Percentiles rank a stretch among this genome's conserved stretches.
Evolutionary conservation across 441 rosid genomes (phyloP).

Genomic region (Melastoma candidum): DNA sequence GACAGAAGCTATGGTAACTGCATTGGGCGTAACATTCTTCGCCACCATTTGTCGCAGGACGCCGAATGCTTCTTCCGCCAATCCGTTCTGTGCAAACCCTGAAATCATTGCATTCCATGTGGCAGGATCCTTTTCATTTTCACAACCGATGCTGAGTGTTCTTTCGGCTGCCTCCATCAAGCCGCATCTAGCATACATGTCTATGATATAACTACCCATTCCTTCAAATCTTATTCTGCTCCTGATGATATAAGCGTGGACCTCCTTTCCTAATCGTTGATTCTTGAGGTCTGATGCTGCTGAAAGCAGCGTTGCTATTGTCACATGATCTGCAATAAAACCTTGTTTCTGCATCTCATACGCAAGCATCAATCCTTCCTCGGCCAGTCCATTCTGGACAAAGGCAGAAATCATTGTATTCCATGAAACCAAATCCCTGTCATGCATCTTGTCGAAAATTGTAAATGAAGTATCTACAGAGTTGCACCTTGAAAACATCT

Average conservation of each 20-base stretch:
- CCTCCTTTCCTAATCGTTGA: constrained; percentile 59
- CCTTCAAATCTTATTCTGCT: constrained; percentile 52
- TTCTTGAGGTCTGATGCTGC: constrained; percentile 78
- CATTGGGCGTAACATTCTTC: constrained; percentile 47
- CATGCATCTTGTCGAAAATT: constrained; percentile 54
- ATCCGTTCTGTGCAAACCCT: constrained; percentile 66
- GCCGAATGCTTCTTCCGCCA: constrained; percentile 42
- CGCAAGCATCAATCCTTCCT: constrained; percentile 77
- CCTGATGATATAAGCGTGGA: constrained; percentile 73
- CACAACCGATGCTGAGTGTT: constrained; percentile 31
- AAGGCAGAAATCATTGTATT: constrained; percentile 77
- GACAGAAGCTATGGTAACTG: constrained; percentile 59
- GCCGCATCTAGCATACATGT: constrained; percentile 82
- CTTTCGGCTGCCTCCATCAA: constrained; percentile 34
- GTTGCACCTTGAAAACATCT: constrained; percentile 74
- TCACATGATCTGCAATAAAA: constrained; percentile 52
- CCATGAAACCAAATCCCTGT: constrained; percentile 77
- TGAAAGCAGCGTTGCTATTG: constrained; percentile 65
- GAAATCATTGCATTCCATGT: constrained; percentile 90
- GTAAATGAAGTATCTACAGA: constrained; percentile 45
- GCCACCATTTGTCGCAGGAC: constrained; percentile 51
- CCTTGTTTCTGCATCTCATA: constrained; percentile 79
- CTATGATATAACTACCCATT: constrained; percentile 71
- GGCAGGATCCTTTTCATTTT: constrained; percentile 48
- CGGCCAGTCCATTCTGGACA: constrained; percentile 67